Conservation (phyloP, 2,329 filamentous ascomycete genomes). For the Fusarium paranaense region DNA sequence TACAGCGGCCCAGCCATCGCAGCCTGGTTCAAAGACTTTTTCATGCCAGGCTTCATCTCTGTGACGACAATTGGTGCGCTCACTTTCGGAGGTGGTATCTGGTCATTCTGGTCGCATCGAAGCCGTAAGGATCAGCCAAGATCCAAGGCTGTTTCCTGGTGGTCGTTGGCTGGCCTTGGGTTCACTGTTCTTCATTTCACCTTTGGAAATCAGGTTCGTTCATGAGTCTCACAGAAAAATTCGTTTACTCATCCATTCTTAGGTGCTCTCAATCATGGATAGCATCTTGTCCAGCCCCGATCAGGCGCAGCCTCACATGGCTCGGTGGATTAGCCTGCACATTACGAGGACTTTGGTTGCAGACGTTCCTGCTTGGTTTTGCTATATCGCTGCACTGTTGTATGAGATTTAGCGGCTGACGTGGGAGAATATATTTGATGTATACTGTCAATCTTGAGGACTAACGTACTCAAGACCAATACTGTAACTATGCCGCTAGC, state of each 20-base stretch:
- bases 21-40: slow-evolving; percentile 27
- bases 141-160: neutral
- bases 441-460: neutral
- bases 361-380: neutral
- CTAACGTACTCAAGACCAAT: neutral
- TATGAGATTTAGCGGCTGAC: neutral
- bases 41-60: slow-evolving; percentile 26
- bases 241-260: no score
- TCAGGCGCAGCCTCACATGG: neutral
- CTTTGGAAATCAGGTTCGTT: neutral
- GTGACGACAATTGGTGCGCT: slow-evolving; percentile 21
- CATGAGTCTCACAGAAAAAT: no score
- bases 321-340: neutral
- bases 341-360: neutral
- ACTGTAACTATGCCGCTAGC: neutral
- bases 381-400: neutral
- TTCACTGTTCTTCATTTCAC: neutral
- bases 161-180: neutral
- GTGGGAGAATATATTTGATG: neutral
- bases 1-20: slow-evolving; percentile 27
- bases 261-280: neutral
- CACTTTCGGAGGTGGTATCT: slow-evolving; percentile 1
- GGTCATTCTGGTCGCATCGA: neutral
- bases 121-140: neutral
- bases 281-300: neutral